These are phyloP conservation scores for Mycena citricolor DNA, from an alignment of 1,284 basidiomycete genomes.

Conservation along the genomic window DNA sequence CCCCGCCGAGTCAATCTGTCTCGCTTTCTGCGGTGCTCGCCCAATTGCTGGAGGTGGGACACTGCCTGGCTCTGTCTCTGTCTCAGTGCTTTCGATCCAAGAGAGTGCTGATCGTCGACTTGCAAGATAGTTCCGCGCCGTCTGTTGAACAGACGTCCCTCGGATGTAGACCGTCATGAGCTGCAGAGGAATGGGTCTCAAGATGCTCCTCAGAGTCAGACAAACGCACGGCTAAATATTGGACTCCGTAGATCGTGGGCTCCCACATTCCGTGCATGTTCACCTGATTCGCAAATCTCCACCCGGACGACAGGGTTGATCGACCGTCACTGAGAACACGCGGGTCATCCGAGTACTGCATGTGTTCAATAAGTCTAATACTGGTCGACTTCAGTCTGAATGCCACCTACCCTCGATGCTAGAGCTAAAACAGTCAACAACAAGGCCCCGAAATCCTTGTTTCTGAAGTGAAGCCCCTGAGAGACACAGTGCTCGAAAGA, in stretches of 20 bases:
- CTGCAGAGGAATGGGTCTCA: constrained; percentile 4
- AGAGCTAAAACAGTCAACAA: constrained; percentile 13
- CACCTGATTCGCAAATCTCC: constrained; percentile 11
- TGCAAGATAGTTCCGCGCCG: constrained; percentile 17
- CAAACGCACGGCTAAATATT: constrained; percentile 15
- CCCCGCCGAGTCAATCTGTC: neutral
- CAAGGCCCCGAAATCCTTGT: constrained; percentile 14
- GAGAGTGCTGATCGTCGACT: too few species aligned
- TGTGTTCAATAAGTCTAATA: too few species aligned
- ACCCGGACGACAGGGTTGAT: constrained; percentile 13
- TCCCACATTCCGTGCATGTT: too few species aligned
- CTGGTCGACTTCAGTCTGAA: too few species aligned
- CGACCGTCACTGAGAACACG: constrained; percentile 16
- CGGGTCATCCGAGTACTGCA: constrained; percentile 20
- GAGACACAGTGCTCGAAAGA: constrained; percentile 7
- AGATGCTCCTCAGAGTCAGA: neutral
- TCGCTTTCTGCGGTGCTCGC: constrained; percentile 11
- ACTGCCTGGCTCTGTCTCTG: constrained; percentile 15
- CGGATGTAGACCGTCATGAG: constrained; percentile 10
- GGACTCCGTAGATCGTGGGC: constrained; percentile 14
- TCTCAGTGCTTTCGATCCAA: neutral
- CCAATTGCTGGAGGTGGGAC: constrained; percentile 15
- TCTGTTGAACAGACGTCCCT: constrained; percentile 12
- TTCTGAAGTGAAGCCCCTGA: constrained; percentile 14
- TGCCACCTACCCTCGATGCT: constrained; percentile 15